Base-by-base conservation (phyloP, 495 filamentous ascomycete genomes). In the Hyaloscypha variabilis region DNA sequence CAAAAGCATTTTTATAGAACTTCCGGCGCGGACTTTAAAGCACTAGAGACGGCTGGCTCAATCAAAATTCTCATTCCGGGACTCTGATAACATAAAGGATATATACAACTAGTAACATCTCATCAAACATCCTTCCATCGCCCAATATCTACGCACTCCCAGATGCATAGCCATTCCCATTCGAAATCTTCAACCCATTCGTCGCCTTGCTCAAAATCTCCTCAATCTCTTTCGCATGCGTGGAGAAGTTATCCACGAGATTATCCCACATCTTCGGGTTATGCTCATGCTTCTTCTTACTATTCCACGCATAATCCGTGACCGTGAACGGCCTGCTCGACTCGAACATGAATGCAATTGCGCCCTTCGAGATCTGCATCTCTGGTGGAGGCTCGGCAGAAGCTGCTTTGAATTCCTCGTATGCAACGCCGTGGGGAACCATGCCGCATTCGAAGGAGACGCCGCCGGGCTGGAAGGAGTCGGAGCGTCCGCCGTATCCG, bases 331-430 rank as follows among this genome's bases (percentile, higher is more conserved):
- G 57, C 24, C 42, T 52, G 25, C 21, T 75, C 30, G 78, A 84
- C 75, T 88, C 85, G 63, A 87, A 85, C 83, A 88, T 87, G 67
- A 82, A 81, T 6, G 82, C 82, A 23, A 86, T 76, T 1, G 79
- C 77, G 1, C 77, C 81, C 63, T 81, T 64, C 6, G 60, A 81
- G 66, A 84, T 84, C 24, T 76, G 76, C 78, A 77, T 81, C 29
- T 73, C 77, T 0, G 80, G 80, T 3, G 78, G 79, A 4, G 66
- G 50, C 24, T 67, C 66, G 10, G 77, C 77, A 34, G 74, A 77
- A 3, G 78, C 80, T 6, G 76, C 76, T 54, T 80, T 79, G 68
- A 83, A 84, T 70, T 82, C 77, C 31, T 84, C 82, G 36, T 85
- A 82, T 10, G 80, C 82, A n/a, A 81, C 80, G 17, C 84, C 84